Conservation (phyloP, 352 stramenopile species). For the Globisporangium emineosum region DNA sequence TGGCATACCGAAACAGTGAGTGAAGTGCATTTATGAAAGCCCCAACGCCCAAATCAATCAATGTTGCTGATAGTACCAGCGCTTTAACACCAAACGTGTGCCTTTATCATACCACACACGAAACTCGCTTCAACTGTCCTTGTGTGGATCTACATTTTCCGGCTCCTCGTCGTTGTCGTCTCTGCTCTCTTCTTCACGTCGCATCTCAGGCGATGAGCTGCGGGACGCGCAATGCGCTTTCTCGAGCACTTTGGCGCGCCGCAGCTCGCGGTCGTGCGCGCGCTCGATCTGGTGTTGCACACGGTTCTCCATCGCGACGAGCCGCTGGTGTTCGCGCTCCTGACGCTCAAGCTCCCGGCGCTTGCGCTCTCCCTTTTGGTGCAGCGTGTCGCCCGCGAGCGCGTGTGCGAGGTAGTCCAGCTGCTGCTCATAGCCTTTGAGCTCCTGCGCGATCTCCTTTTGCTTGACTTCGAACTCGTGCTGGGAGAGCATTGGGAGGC, state of each 20-base stretch:
- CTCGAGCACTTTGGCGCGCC: constrained; percentile 23
- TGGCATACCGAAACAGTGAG: neutral
- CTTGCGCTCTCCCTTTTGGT: constrained; percentile 55
- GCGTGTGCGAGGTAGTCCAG: constrained; percentile 62
- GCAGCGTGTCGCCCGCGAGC: constrained; percentile 56
- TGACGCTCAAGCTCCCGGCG: constrained; percentile 44
- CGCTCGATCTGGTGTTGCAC: constrained; percentile 53
- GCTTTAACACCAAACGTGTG: neutral
- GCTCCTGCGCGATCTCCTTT: constrained; percentile 23
- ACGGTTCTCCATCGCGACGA: constrained; percentile 39
- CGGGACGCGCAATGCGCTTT: constrained; percentile 34
- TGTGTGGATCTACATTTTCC: neutral
- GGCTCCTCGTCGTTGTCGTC: neutral
- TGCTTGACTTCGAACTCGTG: constrained; percentile 34
- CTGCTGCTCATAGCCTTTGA: constrained; percentile 32
- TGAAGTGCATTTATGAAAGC: neutral
- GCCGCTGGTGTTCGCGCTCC: constrained; percentile 46
- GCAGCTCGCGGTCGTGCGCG: constrained; percentile 40
- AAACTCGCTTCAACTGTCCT: neutral
- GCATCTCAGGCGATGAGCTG: constrained; percentile 33
- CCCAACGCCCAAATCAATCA: neutral
- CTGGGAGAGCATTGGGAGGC: constrained; percentile 14
- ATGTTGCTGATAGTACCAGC: neutral
- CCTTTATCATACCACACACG: neutral
- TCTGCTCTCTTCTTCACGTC: neutral